Conservation (phyloP, 495 filamentous ascomycete genomes). For the Aspergillus nidulans region DNA sequence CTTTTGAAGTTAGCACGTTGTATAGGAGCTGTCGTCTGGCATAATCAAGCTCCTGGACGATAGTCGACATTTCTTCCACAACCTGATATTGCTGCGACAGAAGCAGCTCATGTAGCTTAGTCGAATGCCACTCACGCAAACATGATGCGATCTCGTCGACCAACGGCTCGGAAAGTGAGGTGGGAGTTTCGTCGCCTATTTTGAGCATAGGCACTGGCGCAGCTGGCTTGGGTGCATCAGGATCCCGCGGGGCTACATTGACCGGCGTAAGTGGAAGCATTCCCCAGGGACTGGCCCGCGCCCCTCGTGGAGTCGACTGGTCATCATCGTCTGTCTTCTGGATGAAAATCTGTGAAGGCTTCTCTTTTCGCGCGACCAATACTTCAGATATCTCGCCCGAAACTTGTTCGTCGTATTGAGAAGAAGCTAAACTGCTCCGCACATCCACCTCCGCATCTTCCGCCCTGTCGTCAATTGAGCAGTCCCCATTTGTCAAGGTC, state of each 20-base stretch:
- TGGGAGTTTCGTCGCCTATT: conserved; percentile 92
- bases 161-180: conserved; percentile 80
- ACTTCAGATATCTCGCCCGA: conserved; percentile 35
- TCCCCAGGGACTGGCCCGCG: conserved; percentile 19
- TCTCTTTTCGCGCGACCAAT: conserved; percentile 38
- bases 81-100: conserved; percentile 73
- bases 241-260: conserved; percentile 36
- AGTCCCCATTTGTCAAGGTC: conserved; percentile 31
- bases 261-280: conserved; percentile 36
- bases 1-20: conserved; percentile 81
- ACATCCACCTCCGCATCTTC: conserved; percentile 16
- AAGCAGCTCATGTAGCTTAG: conserved; percentile 90
- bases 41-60: conserved; percentile 76
- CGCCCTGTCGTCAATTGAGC: conserved; percentile 22
- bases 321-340: conserved; percentile 34
- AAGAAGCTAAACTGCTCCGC: conserved; percentile 29
- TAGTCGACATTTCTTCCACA: conserved; percentile 72
- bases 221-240: conserved; percentile 67
- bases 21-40: conserved; percentile 85
- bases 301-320: conserved; percentile 29
- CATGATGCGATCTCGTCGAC: conserved; percentile 98
- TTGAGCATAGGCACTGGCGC: conserved; percentile 97
- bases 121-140: conserved; percentile 95
- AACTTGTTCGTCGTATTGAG: conserved; percentile 24
- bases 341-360: conserved; percentile 40